A percentile compares a stretch with the other conserved stretches of the same genome.
phyloP scores from a whole-genome alignment of 31 red algal species.

The Odonthalia washingtoniensis region DNA sequence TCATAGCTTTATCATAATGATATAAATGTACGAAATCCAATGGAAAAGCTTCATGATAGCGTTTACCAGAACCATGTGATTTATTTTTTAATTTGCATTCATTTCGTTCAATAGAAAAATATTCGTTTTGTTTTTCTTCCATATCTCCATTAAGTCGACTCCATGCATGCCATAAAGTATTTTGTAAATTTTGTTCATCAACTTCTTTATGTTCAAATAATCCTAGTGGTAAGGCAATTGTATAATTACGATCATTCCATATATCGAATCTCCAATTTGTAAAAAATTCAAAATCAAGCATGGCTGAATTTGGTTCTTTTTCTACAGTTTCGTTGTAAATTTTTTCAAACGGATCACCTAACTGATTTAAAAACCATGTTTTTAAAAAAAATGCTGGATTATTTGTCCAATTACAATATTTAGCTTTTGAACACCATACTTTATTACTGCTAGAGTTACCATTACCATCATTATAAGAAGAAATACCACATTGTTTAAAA shows the following conservation, averaged over 20 bases:
- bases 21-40: constrained; percentile 64
- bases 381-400: constrained; percentile 65
- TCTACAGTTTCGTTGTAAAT: constrained; percentile 20
- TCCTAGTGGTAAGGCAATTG: constrained; percentile 54
- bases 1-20: constrained; percentile 56
- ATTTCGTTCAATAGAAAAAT: constrained; percentile 15
- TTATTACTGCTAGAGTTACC: too few species aligned
- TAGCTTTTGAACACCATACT: constrained; percentile 66
- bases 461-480: too few species aligned
- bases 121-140: constrained; percentile 34
- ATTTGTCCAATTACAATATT: constrained; percentile 80
- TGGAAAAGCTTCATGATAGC: constrained; percentile 33
- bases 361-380: constrained; percentile 57
- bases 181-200: constrained; percentile 61
- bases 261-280: constrained; percentile 61
- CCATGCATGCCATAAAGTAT: constrained; percentile 75
- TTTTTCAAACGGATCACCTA: constrained; percentile 42
- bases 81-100: constrained; percentile 33
- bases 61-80: constrained; percentile 29
- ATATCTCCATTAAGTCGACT: constrained; percentile 58
- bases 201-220: constrained; percentile 74
- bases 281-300: constrained; percentile 81
- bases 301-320: constrained; percentile 26
- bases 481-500: constrained; percentile 54
- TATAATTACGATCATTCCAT: constrained; percentile 64